A percentile compares a stretch with the other conserved stretches of the same genome.
phyloP scores from a whole-genome alignment of 1,284 basidiomycete species.

The Sparassis latifolia region DNA sequence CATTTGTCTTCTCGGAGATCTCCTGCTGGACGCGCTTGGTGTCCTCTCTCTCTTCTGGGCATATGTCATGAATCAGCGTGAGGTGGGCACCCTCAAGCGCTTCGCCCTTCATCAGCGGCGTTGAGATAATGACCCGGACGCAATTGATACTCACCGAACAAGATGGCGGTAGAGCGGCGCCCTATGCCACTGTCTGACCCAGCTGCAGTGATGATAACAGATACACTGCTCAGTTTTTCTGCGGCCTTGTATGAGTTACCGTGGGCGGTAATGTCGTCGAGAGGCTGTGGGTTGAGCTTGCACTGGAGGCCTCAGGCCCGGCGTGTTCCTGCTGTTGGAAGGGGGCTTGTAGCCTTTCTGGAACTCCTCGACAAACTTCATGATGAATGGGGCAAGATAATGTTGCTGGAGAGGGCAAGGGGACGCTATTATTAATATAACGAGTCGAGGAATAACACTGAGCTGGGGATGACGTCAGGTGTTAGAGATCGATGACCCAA shows the following conservation, averaged over 20 bases:
- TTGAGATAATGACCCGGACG: too few relatives aligned
- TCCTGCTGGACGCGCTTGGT: conserved; percentile 31
- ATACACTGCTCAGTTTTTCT: conserved; percentile 39
- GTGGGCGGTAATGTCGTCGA: conserved; percentile 44
- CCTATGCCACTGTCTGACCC: conserved; percentile 46
- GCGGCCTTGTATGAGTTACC: conserved; percentile 36
- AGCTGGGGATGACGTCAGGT: neutral
- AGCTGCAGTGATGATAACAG: conserved; percentile 42
- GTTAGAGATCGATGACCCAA: neutral
- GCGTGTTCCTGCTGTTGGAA: conserved; percentile 20
- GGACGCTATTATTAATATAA: too few relatives aligned
- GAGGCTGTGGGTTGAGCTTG: conserved; percentile 33
- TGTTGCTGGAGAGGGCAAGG: neutral
- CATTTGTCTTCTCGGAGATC: conserved; percentile 34
- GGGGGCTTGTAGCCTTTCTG: conserved; percentile 26
- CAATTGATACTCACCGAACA: conserved; percentile 25
- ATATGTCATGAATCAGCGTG: conserved; percentile 35
- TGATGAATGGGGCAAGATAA: neutral
- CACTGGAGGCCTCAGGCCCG: conserved; percentile 19
- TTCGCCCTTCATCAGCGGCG: conserved; percentile 7
- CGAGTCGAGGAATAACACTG: too few relatives aligned
- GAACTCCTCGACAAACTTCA: conserved; percentile 22
- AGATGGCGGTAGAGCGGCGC: conserved; percentile 29
- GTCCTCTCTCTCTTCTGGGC: conserved; percentile 44
- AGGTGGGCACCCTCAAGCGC: conserved; percentile 56